These are phyloP conservation scores for Astragalus membranaceus DNA, from an alignment of 306 rosid genomes.

Conservation along the genomic window DNA sequence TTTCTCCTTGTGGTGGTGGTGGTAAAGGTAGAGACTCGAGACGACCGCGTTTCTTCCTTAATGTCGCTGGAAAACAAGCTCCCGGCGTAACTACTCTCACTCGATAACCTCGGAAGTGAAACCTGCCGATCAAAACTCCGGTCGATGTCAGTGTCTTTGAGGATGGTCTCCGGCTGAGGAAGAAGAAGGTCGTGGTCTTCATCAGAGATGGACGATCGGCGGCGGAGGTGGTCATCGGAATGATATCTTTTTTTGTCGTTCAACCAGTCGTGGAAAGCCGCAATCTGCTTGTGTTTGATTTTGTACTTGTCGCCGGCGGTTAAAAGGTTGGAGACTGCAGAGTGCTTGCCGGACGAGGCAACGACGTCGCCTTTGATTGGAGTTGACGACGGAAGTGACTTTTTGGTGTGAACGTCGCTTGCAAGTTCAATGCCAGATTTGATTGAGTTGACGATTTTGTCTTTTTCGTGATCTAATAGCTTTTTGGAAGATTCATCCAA, in stretches of 20 bases:
- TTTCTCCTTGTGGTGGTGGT: constrained; percentile 21
- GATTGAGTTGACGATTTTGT: constrained; percentile 27
- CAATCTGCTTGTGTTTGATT: constrained; percentile 31
- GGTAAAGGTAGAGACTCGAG: constrained; percentile 18
- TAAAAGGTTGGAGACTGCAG: constrained; percentile 48
- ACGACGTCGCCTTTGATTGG: constrained; percentile 21
- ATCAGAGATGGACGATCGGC: constrained; percentile 16
- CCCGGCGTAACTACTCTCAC: constrained; percentile 78
- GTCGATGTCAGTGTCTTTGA: constrained; percentile 44
- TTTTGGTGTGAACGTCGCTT: constrained; percentile 31
- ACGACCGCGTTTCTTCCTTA: constrained; percentile 44
- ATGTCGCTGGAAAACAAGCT: constrained; percentile 70
- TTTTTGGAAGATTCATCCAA: constrained; percentile 56
- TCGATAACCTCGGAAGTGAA: constrained; percentile 60
- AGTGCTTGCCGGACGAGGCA: constrained; percentile 18
- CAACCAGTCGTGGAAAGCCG: constrained; percentile 61
- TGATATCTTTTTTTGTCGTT: constrained; percentile 39
- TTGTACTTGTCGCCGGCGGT: constrained; percentile 30
- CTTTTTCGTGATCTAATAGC: constrained; percentile 47
- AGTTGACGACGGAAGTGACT: background rate
- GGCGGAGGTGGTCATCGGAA: constrained; percentile 27
- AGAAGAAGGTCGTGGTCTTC: constrained; percentile 44
- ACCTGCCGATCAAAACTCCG: constrained; percentile 57
- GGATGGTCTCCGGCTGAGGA: constrained; percentile 25
- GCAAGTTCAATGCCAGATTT: constrained; percentile 32